Percentiles rank a stretch among this genome's conserved stretches.
Evolutionary conservation across 2,329 filamentous ascomycete genomes (phyloP).

Genomic region (Talaromyces sp.): DNA sequence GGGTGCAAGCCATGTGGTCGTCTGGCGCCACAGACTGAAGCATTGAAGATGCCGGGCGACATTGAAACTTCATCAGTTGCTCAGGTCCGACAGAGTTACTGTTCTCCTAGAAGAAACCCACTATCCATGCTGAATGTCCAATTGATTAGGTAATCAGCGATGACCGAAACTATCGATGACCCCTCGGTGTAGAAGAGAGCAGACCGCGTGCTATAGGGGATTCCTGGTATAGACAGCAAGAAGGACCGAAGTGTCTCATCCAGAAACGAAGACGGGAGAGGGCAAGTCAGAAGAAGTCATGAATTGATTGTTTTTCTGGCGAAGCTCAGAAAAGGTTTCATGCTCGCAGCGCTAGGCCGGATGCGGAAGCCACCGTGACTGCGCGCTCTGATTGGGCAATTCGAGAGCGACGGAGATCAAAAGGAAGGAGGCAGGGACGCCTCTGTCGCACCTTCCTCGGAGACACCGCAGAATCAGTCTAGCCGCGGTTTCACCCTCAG

Average conservation of each 20-base stretch:
- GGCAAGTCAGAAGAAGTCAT: neutral
- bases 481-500: conserved; percentile 1
- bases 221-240: neutral
- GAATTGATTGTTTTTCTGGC: neutral
- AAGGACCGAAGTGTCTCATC: neutral
- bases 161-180: neutral
- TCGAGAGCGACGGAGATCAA: neutral
- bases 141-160: neutral
- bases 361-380: neutral
- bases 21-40: neutral
- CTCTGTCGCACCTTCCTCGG: conserved; percentile 12
- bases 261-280: neutral
- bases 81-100: neutral
- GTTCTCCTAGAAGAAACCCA: neutral
- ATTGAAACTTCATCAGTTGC: neutral
- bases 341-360: neutral
- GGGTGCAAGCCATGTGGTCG: neutral
- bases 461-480: neutral
- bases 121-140: neutral
- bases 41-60: neutral
- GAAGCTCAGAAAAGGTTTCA: neutral
- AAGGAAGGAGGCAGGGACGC: neutral
- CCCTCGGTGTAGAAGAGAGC: neutral
- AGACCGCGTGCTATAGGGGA: neutral
- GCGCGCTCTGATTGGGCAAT: conserved; percentile 2